Evolutionary conservation across 495 filamentous ascomycete species (phyloP), one percentile per base, ranked within the genome.

Genomic region (Oidiodendron maius): DNA sequence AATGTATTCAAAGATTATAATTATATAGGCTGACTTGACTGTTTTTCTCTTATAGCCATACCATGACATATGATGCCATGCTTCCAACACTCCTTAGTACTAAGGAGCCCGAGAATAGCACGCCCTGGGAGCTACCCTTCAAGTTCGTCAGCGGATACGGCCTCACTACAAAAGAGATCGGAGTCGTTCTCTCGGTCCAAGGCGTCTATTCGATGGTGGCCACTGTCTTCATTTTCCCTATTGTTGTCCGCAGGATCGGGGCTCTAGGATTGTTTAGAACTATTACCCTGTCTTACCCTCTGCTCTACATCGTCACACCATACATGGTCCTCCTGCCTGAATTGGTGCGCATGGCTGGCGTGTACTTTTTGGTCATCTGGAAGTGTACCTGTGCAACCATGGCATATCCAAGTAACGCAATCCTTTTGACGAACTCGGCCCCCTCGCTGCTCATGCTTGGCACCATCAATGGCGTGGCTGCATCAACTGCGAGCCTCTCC

Each of bases 61-160:
- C 90, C 42, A 95, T 98, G 61, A 89, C 88, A 0, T 95, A 95
- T 56, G 93, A 98, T 69, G 85, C 95, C 61, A 71, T 97, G 25
- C 81, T 97, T 54, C 94, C 93, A 0, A 86, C 96, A 3, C 86
- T 97, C 51, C 76, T 98, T 47, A 94, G 87, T 60, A 91, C 86
- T 4, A 70, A 78, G 10, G 67, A 84, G 8, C 71, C 79, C 5
- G 68, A 76, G 9, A 34, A 64, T 16, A 36, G 47, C 4, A 51
- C 58, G 5, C 64, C 68, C 0, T 56, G 58, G 6, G 64, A 67
- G 25, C 73, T 94, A 17, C 90, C 90, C 4, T 87, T 97, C 72
- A 84, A 85, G 55, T 96, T 98, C 60, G 81, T 79, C 4, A 89
- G 89, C 44, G 93, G 93, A 9, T 87, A 96, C 48, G 87, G 81